These are phyloP conservation scores for Cylindricascospora bacillispora DNA, from an alignment of 1,139 yeast species.

Conservation along the genomic window DNA sequence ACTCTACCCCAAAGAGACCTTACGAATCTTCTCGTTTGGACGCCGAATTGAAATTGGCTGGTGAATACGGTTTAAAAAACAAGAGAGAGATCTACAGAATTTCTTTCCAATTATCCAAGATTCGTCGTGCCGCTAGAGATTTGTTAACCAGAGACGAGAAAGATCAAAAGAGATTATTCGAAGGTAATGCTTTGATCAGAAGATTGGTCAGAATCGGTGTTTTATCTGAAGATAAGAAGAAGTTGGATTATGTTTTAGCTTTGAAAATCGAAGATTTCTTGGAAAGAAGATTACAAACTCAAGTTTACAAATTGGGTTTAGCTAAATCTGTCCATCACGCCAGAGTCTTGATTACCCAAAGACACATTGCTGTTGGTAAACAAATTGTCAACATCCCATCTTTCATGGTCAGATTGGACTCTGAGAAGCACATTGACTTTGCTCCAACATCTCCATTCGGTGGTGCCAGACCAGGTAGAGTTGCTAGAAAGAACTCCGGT, in stretches of 20 bases:
- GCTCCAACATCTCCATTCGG: constrained; percentile 99
- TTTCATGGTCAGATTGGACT: constrained; percentile 98
- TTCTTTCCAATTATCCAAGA: constrained; percentile 93
- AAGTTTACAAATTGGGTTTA: constrained; percentile 98
- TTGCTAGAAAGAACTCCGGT: constrained; percentile 91
- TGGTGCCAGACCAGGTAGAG: constrained; percentile 99
- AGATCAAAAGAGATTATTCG: constrained; percentile 99
- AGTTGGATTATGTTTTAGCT: constrained; percentile 98
- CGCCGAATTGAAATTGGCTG: constrained; percentile 97
- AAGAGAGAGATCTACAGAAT: constrained; percentile 72
- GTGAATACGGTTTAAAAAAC: constrained; percentile 99
- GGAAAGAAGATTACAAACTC: constrained; percentile 99
- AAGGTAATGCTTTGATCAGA: constrained; percentile 91
- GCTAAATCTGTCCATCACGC: constrained; percentile 99
- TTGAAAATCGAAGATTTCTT: constrained; percentile 97
- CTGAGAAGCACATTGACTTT: constrained; percentile 99
- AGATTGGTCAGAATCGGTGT: constrained; percentile 62
- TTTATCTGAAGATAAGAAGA: constrained; percentile 97
- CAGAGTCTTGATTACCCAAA: constrained; percentile 95
- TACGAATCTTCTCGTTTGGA: constrained; percentile 99
- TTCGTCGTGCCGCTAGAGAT: constrained; percentile 99
- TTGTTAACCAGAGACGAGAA: constrained; percentile 99
- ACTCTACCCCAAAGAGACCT: constrained; percentile 96
- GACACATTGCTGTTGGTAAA: constrained; percentile 99
- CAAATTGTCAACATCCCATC: constrained; percentile 98